Base-by-base conservation (phyloP, 371 early-diverging fungal genomes). In the Mucor racemosus region DNA sequence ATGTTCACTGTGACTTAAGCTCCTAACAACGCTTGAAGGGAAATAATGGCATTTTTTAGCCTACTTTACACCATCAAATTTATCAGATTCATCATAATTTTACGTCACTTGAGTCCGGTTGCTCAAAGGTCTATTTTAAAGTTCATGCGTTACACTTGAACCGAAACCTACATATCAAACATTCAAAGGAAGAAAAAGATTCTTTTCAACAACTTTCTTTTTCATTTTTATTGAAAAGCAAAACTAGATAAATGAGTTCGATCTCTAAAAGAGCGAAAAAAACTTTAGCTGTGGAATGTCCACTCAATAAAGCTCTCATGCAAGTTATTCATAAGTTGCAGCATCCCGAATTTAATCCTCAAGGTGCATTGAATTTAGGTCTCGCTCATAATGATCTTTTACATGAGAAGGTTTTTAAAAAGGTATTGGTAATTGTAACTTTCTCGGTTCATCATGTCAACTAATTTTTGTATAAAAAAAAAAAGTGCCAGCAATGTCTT, bases 321-420 rank as follows among this genome's bases (percentile, higher is more conserved):
- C 31, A 64, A 8, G 17, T 36, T 0, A 7, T 60, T 0, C 26
- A 39, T 13, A 58, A 64, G 17, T 11, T 68, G 4, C 35, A 62
- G 6, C 67, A 82, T 62, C 62, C 70, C 31, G 61, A 64, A 4
- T 33, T 66, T 19, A 90, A 90, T 60, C 85, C 86, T 9, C 41
- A 58, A 9, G 94, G 92, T 7, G 82, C 88, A 61, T 75, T 92
- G 64, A 92, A 92, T 61, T 78, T 92, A 3, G 92, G 93, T 15
- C 74, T 90, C 5, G 94, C 94, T 21, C 90, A 89, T 60, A 94
- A 92, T 69, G 71, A 79, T 41, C 85, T 91, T 35, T 84, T 90
- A 77, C 67, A 65, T 31, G 63, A 74, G 0, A 74, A 81, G 9
- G 63, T 89, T 1, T 39, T 75, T 13, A 76, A 81, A 31, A 87